A percentile compares a stretch with the other conserved stretches of the same genome.
Evolutionary conservation across 2,329 filamentous ascomycete genomes (phyloP).

Genomic region (Aspergillus pseudotamarii): DNA sequence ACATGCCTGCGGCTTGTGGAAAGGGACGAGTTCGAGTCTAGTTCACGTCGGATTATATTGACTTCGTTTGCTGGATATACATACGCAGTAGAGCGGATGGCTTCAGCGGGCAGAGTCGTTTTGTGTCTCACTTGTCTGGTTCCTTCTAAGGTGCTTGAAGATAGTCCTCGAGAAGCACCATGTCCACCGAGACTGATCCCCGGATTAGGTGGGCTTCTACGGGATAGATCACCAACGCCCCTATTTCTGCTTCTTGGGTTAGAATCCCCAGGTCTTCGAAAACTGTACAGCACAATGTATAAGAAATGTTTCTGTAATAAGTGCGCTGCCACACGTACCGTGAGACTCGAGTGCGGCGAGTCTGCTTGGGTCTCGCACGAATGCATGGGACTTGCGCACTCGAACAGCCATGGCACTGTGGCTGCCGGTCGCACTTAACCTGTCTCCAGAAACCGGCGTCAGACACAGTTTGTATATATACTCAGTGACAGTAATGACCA

Average conservation of each 20-base stretch:
- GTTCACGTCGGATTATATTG: conserved; percentile 3
- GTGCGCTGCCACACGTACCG: neutral
- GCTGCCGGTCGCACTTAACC: neutral
- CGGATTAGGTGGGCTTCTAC: neutral
- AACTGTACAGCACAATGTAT: neutral
- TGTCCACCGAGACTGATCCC: neutral
- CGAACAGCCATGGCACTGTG: neutral
- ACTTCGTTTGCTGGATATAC: neutral
- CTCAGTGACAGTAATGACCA: neutral
- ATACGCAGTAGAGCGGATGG: neutral
- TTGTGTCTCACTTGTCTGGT: neutral
- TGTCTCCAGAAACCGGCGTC: neutral
- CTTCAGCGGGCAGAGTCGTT: neutral
- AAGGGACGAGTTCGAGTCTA: neutral
- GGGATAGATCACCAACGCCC: neutral
- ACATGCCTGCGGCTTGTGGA: conserved; percentile 1
- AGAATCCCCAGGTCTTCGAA: neutral
- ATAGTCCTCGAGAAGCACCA: neutral
- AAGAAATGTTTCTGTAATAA: neutral
- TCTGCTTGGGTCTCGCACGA: neutral
- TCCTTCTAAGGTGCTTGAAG: neutral
- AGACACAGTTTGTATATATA: neutral
- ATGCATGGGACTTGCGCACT: neutral
- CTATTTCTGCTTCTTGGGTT: neutral
- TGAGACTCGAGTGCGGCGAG: neutral